Base-by-base conservation (phyloP, 2,329 filamentous ascomycete species). In the Lachnellula subtilissima region DNA sequence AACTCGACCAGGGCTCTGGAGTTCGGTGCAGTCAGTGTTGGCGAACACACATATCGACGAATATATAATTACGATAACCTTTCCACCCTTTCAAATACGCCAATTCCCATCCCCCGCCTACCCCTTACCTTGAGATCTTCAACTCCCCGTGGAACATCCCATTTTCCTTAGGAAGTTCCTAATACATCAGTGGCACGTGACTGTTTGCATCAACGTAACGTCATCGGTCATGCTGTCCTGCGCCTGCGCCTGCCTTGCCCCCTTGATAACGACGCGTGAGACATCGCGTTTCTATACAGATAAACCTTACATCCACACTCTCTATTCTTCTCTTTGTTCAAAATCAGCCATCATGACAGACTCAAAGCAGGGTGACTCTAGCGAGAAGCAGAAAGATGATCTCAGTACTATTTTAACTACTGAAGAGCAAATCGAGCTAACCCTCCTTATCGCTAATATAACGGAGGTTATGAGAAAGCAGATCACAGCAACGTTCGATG, bases 381-480 rank as follows among this genome's bases (percentile, higher is more conserved):
- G 55, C 17, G 28, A 53, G 45, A 57, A 58, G 3, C 56, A 67
- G 40, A 65, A 61, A 12, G 53, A 67, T 49, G 67, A 70, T 55
- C 62, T 70, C 36, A 57, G 60, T 51, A 55, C 62, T 15, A 66
- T 70, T n/a, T 57, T 71, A 17, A 62, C 63, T 2, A 57, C 55
- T 9, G 66, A 68, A 47, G 67, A 71, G 57, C 62, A 65, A 45
- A 61, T 64, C 14, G 81, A 85, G 55, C 69, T 86, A 42, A 70
- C 73, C n/a, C 71, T 74, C 3, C 73, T 86, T 12, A 69, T 82
- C 55, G 73, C 68, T 25, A 74, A 75, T 47, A 79, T 84, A 59
- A 79, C 78, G 37, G 81, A 84, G 49, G 74, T 74, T 39, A 81
- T 86, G 73, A 75, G 78, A 54, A 75, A 74, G 51, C 75, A 81